These are phyloP conservation scores for Sarcodon aspratus DNA, from an alignment of 768 basidiomycete species.

Conservation along the genomic window DNA sequence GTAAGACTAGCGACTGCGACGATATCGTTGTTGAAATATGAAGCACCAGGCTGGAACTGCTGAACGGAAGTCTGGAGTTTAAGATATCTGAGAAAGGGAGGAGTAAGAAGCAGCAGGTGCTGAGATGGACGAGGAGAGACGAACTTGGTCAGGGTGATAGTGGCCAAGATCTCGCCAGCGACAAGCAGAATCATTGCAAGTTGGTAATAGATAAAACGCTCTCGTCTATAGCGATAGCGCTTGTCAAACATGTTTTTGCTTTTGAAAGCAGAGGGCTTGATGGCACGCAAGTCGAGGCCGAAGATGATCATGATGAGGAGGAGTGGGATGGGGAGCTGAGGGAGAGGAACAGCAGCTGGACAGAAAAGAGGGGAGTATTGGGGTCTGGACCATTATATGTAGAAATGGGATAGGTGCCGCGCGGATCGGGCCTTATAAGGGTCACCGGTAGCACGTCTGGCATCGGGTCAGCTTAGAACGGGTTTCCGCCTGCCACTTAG, in stretches of 20 bases:
- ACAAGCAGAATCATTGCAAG: conserved; percentile 1
- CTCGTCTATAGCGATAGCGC: neutral
- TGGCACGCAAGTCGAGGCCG: conserved; percentile 1
- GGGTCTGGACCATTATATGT: no score
- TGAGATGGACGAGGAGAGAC: neutral
- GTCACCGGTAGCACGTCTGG: no score
- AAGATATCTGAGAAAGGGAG: neutral
- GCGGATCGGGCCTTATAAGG: no score
- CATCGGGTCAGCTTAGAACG: no score
- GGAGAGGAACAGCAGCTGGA: no score
- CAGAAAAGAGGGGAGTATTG: no score
- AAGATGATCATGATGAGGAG: neutral
- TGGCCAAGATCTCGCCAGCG: neutral
- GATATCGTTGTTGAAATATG: conserved; percentile 1
- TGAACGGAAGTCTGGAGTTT: neutral
- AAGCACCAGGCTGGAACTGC: neutral
- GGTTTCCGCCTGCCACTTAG: no score
- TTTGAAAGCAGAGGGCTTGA: conserved; percentile 2
- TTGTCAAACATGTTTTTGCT: neutral
- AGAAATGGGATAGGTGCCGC: no score
- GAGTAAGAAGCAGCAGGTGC: neutral
- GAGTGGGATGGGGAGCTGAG: no score
- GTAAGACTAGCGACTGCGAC: neutral
- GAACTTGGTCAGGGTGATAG: neutral
- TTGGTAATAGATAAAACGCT: conserved; percentile 1